A percentile compares a stretch with the other conserved stretches of the same genome.
These are phyloP conservation scores for Cyclotella kingstonii DNA, from an alignment of 108 stramenopile species.

Conservation along the genomic window DNA sequence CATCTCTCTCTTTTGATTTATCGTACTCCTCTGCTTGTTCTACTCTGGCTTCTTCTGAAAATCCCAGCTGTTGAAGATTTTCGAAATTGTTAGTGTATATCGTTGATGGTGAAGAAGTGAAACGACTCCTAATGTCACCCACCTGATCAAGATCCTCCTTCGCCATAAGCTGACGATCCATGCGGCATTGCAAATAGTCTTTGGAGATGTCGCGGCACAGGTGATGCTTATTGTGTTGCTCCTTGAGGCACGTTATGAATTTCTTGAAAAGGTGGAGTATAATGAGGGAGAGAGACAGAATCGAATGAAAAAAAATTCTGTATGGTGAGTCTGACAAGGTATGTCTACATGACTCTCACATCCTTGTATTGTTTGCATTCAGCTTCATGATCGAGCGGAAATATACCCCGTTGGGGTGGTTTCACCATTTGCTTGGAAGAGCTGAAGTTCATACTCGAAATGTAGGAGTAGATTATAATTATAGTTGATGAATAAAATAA, in stretches of 20 bases:
- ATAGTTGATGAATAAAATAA: too few species aligned
- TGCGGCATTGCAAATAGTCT: constrained; percentile 87
- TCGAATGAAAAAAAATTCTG: too few species aligned
- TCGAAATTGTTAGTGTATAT: neutral
- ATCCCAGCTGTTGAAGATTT: constrained; percentile 54
- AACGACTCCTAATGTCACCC: neutral
- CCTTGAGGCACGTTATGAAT: constrained; percentile 80
- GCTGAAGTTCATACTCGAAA: constrained; percentile 73
- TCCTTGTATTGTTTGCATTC: constrained; percentile 74
- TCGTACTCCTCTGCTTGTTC: constrained; percentile 73
- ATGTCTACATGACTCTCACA: too few species aligned
- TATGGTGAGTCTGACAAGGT: too few species aligned
- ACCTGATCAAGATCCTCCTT: constrained; percentile 77
- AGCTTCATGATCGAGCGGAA: constrained; percentile 85
- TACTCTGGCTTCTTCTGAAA: constrained; percentile 59
- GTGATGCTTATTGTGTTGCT: constrained; percentile 72
- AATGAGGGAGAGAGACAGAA: neutral
- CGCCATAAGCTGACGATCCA: constrained; percentile 82
- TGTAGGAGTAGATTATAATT: too few species aligned
- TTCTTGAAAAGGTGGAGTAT: constrained; percentile 16
- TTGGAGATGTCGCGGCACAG: constrained; percentile 78
- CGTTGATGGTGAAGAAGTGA: neutral
- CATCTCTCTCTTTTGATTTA: constrained; percentile 78
- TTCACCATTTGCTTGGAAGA: constrained; percentile 69
- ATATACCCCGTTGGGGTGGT: constrained; percentile 89